These are phyloP conservation scores for Colletotrichum orbiculare DNA, from an alignment of 2,329 filamentous ascomycete genomes.

Conservation along the genomic window DNA sequence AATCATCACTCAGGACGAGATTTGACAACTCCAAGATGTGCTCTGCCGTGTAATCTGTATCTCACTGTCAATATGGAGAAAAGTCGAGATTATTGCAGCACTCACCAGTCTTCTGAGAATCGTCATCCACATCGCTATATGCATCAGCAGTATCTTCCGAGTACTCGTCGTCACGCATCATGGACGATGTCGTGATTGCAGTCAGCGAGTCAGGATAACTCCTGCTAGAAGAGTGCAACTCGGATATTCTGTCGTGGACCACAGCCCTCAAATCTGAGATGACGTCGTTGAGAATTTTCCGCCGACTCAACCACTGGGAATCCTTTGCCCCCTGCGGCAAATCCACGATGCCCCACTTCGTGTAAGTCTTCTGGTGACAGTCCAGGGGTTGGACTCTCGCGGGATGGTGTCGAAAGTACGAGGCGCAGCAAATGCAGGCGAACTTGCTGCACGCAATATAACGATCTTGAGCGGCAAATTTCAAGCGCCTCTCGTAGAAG, in stretches of 20 bases:
- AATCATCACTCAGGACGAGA: no score
- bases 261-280: conserved; percentile 6
- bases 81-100: no score
- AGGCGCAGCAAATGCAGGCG: conserved; percentile 60
- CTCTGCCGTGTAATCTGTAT: no score
- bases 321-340: neutral
- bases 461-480: conserved; percentile 52
- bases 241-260: neutral
- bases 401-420: conserved; percentile 56
- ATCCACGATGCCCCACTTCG: conserved; percentile 50
- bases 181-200: neutral
- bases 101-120: no score
- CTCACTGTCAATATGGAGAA: no score
- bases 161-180: neutral
- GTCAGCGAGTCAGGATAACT: conserved; percentile 11
- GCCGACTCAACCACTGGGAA: neutral
- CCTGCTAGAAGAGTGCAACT: neutral
- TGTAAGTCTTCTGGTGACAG: conserved; percentile 53
- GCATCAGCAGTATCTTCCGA: no score
- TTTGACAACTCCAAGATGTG: no score
- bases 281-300: conserved; percentile 12
- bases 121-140: no score
- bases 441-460: conserved; percentile 64
- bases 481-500: conserved; percentile 48
- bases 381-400: conserved; percentile 44